These are phyloP conservation scores for Acer campestre DNA, from an alignment of 345 rosid genomes.

Conservation along the genomic window DNA sequence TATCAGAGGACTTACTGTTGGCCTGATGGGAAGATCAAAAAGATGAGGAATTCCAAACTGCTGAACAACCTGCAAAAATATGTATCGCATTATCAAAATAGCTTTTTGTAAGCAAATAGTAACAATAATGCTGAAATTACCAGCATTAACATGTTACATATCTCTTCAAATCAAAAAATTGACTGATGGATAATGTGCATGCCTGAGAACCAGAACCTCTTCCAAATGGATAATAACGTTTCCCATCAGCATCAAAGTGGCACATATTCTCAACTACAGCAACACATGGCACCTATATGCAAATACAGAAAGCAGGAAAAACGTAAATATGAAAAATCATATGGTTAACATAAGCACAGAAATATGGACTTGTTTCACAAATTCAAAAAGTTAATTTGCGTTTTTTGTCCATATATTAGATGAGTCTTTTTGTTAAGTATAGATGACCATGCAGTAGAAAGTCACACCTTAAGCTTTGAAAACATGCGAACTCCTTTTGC, in stretches of 20 bases:
- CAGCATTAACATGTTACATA: background rate
- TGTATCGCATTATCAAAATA: slow-evolving; percentile 15
- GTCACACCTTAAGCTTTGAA: slow-evolving; percentile 85
- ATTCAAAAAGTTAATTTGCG: background rate
- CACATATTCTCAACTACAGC: slow-evolving; percentile 99
- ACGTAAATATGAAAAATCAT: background rate
- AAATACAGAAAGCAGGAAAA: slow-evolving; percentile 17
- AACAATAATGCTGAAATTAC: slow-evolving; percentile 4
- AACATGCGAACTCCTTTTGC: slow-evolving; percentile 99
- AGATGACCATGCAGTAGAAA: slow-evolving; percentile 10
- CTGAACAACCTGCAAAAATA: slow-evolving; percentile 73
- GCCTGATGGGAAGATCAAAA: slow-evolving; percentile 93
- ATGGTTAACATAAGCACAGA: background rate
- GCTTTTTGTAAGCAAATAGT: background rate
- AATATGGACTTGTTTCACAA: background rate
- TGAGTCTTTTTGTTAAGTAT: slow-evolving; percentile 1
- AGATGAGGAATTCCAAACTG: slow-evolving; percentile 98
- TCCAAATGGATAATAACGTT: slow-evolving; percentile 94
- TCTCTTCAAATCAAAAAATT: slow-evolving; percentile 6
- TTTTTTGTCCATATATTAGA: background rate
- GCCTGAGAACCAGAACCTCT: slow-evolving; percentile 98
- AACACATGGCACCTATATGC: slow-evolving; percentile 85
- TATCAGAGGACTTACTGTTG: slow-evolving; percentile 55
- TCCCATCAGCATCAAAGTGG: slow-evolving; percentile 95
- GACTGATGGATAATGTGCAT: slow-evolving; percentile 27